phyloP scores from a whole-genome alignment of 768 basidiomycete species.

The Xerocomellus chrysenteron region DNA sequence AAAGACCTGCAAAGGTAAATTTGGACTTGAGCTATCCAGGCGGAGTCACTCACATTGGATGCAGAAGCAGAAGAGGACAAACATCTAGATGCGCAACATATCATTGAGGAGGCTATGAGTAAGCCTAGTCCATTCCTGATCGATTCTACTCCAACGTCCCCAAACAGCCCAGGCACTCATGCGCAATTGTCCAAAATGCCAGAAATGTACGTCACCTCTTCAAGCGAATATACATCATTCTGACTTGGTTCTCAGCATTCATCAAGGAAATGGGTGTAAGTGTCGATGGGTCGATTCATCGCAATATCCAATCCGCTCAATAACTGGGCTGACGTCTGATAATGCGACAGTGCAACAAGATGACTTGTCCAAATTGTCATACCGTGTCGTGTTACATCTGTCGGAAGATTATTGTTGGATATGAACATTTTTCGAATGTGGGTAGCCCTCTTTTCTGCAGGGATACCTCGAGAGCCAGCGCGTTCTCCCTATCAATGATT shows the following conservation, averaged over 20 bases:
- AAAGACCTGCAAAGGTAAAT: slow-evolving; percentile 71
- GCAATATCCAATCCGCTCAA: neutral
- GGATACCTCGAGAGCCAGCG: neutral
- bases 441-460: slow-evolving; percentile 8
- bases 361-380: slow-evolving; percentile 71
- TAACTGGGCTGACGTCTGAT: neutral
- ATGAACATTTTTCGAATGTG: slow-evolving; percentile 71
- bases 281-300: slow-evolving; percentile 7
- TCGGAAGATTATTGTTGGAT: slow-evolving; percentile 66
- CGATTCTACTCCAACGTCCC: neutral
- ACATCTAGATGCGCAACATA: slow-evolving; percentile 70
- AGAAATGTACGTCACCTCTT: slow-evolving; percentile 54
- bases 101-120: slow-evolving; percentile 95
- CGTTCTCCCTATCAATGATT: neutral
- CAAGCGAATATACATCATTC: neutral
- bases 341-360: slow-evolving; percentile 98
- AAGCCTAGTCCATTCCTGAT: slow-evolving; percentile 19
- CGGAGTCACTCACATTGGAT: neutral
- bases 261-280: slow-evolving; percentile 77
- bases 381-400: slow-evolving; percentile 86
- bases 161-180: slow-evolving; percentile 70
- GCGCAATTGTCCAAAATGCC: slow-evolving; percentile 85
- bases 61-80: slow-evolving; percentile 76
- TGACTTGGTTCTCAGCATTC: slow-evolving; percentile 50
- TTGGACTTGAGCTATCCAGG: neutral